Conservation (phyloP, 2,329 filamentous ascomycete species). For the Aureobasidium namibiae region DNA sequence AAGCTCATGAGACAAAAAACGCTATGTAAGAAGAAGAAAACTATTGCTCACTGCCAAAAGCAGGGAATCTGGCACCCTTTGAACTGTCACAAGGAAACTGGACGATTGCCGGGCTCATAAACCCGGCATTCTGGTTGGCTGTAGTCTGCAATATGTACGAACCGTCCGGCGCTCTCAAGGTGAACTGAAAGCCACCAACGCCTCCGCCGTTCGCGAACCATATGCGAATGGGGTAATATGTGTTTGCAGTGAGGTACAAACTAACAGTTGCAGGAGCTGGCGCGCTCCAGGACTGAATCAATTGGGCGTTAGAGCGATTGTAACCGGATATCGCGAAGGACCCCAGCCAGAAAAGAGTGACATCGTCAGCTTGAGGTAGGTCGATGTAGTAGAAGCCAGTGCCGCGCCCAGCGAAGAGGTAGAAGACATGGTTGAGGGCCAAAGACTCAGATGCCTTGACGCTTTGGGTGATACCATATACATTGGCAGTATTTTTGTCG, state of each 20-base stretch:
- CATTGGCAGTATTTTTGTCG: background rate
- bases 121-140: background rate
- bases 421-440: constrained; percentile 13
- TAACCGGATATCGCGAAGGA: constrained; percentile 18
- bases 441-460: background rate
- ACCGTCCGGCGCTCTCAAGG: constrained; percentile 9
- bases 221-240: constrained; percentile 6
- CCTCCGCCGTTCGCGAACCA: constrained; percentile 10
- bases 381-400: constrained; percentile 21
- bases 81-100: constrained; percentile 7
- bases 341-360: constrained; percentile 21
- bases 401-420: constrained; percentile 12
- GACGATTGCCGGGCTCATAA: constrained; percentile 4
- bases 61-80: constrained; percentile 1
- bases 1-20: background rate
- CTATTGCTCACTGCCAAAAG: constrained; percentile 12
- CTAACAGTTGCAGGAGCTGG: background rate
- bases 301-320: constrained; percentile 17
- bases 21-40: background rate
- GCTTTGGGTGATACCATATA: background rate
- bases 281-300: background rate
- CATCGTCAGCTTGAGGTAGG: constrained; percentile 19
- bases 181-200: constrained; percentile 1
- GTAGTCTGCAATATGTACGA: background rate
- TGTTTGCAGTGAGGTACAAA: constrained; percentile 11